phyloP scores from a whole-genome alignment of 176 grass and related monocot genomes.

The bread wheat (Triticum aestivum) region DNA sequence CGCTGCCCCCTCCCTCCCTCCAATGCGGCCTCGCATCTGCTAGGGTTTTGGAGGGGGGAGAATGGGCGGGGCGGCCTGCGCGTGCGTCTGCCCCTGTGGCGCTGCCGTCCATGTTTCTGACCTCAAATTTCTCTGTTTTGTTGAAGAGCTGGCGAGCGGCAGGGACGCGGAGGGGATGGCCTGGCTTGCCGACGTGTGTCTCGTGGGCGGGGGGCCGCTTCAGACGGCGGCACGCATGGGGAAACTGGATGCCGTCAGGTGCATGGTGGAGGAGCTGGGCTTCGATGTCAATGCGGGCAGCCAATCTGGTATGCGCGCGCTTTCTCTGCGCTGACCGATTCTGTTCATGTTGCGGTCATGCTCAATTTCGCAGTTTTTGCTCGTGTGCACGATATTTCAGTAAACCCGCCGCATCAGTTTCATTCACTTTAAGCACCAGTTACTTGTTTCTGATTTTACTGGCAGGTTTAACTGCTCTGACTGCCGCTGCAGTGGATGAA shows the following conservation, averaged over 20 bases:
- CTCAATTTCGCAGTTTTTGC: background rate
- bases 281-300: conserved; percentile 8
- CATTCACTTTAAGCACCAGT: background rate
- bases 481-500: conserved; percentile 21
- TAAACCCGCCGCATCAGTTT: background rate
- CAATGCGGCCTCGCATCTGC: background rate
- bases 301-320: background rate
- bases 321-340: background rate
- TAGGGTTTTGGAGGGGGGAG: background rate
- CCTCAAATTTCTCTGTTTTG: background rate
- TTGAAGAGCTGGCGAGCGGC: conserved; percentile 24
- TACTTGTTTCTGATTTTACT: background rate
- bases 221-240: conserved; percentile 28
- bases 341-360: background rate
- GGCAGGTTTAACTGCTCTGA: conserved; percentile 38
- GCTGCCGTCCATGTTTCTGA: background rate
- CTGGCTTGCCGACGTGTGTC: background rate
- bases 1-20: background rate
- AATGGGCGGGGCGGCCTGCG: background rate
- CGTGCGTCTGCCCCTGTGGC: background rate
- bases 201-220: background rate
- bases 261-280: conserved; percentile 32
- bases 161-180: conserved; percentile 20
- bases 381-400: background rate
- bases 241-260: conserved; percentile 14